A percentile compares a stretch with the other conserved stretches of the same genome.
These are phyloP conservation scores for Pontederia crassipes DNA, from an alignment of 176 grass and related monocot genomes.

Conservation along the genomic window DNA sequence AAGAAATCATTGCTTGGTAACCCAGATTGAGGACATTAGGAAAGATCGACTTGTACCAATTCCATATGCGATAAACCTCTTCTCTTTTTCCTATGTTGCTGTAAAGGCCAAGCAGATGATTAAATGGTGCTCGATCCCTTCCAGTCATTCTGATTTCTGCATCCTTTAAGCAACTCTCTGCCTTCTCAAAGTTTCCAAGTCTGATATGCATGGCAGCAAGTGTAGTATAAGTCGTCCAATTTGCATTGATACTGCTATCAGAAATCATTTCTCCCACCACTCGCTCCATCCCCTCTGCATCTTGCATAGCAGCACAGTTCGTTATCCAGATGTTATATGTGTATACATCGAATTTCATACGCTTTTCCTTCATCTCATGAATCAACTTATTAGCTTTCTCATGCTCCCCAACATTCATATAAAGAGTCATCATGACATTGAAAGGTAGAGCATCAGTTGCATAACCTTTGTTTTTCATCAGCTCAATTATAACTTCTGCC, in stretches of 20 bases:
- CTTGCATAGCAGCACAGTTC: conserved; percentile 56
- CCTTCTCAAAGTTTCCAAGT: conserved; percentile 52
- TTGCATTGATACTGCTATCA: conserved; percentile 57
- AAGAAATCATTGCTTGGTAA: conserved; percentile 56
- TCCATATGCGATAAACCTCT: conserved; percentile 83
- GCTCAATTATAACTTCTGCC: conserved; percentile 49
- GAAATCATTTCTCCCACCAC: conserved; percentile 54
- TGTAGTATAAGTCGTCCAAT: conserved; percentile 82
- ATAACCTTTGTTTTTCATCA: conserved; percentile 60
- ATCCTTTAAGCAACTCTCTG: conserved; percentile 61
- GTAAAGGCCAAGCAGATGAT: conserved; percentile 72
- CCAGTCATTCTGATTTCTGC: conserved; percentile 75
- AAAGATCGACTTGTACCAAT: conserved; percentile 83
- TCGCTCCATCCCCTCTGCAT: conserved; percentile 51
- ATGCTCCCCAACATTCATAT: conserved; percentile 59
- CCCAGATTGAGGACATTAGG: conserved; percentile 58
- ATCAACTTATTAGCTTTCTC: conserved; percentile 34
- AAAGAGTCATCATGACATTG: conserved; percentile 89
- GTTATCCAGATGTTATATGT: conserved; percentile 92
- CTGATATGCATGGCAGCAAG: conserved; percentile 80
- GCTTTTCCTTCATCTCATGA: conserved; percentile 69
- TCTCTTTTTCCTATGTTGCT: conserved; percentile 62
- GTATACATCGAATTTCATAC: conserved; percentile 53
- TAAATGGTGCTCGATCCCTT: conserved; percentile 59
- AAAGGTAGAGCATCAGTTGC: conserved; percentile 58